Percentiles rank a stretch among this genome's conserved stretches.
These are phyloP conservation scores for Sideroxylon spinosum DNA, from an alignment of 179 eudicot genomes.

Conservation along the genomic window DNA sequence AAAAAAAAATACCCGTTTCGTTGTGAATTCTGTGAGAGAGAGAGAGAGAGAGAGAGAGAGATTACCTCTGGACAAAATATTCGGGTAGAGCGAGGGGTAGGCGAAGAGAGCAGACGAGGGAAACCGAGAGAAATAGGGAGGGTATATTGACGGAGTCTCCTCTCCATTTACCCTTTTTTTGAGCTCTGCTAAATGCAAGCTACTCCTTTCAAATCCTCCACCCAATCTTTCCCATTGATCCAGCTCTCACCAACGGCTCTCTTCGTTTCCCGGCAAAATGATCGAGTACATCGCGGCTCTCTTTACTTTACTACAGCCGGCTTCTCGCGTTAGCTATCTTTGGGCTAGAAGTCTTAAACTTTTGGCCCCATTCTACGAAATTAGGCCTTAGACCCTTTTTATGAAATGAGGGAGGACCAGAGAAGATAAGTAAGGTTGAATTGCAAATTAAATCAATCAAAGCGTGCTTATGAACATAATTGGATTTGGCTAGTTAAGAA, in stretches of 20 bases:
- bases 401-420: no score
- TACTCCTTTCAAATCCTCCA: slow-evolving; percentile 2
- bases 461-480: no score
- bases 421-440: no score
- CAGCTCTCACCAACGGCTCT: slow-evolving; percentile 4
- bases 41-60: not conserved
- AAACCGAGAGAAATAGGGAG: not conserved
- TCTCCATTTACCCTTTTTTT: slow-evolving; percentile 1
- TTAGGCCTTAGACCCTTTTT: no score
- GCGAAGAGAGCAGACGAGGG: not conserved
- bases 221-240: not conserved
- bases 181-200: slow-evolving; percentile 10
- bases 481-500: no score
- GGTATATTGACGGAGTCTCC: slow-evolving; percentile 1
- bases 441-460: no score
- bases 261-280: slow-evolving; percentile 9
- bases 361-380: not conserved
- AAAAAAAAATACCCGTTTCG: no score
- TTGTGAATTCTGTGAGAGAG: not conserved
- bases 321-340: not conserved
- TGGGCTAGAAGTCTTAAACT: not conserved
- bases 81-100: not conserved
- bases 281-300: slow-evolving; percentile 1
- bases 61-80: slow-evolving; percentile 11
- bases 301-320: not conserved